These are phyloP conservation scores for Oehlia diaphana DNA, from an alignment of 192 early-diverging fungal genomes.

Conservation along the genomic window DNA sequence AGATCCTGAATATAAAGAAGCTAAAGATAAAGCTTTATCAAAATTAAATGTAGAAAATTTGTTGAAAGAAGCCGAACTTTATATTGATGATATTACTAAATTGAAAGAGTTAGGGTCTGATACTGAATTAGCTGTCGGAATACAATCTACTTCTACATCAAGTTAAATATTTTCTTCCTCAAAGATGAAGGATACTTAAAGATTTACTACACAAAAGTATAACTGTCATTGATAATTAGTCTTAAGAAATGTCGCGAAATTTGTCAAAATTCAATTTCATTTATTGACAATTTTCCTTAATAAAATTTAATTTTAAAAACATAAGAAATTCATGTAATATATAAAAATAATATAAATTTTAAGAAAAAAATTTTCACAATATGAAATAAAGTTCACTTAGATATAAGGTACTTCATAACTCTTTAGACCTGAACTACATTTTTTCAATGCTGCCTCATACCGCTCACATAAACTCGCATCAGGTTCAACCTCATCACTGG, in stretches of 20 bases:
- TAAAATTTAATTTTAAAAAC: no score
- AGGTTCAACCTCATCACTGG: background rate
- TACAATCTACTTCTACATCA: background rate
- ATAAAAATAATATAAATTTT: no score
- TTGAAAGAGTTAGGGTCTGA: slow-evolving; percentile 6
- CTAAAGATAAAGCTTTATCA: background rate
- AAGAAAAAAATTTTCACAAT: no score
- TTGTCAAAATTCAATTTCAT: no score
- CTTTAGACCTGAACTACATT: background rate
- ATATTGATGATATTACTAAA: slow-evolving; percentile 18
- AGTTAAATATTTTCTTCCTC: no score
- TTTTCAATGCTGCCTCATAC: background rate
- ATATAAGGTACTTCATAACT: background rate
- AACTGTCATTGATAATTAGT: no score
- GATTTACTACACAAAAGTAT: no score
- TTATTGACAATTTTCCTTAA: no score
- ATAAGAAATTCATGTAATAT: no score
- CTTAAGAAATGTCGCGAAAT: no score
- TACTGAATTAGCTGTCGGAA: background rate
- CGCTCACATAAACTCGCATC: background rate
- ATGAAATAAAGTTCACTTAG: no score
- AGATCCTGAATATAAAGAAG: slow-evolving; percentile 18
- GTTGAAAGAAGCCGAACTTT: slow-evolving; percentile 11
- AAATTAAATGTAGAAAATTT: slow-evolving; percentile 16
- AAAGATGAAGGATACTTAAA: no score